Percentiles rank a stretch among this genome's conserved stretches.
Conservation (phyloP, 148 eudicot species). For the Agrostemma githago region DNA sequence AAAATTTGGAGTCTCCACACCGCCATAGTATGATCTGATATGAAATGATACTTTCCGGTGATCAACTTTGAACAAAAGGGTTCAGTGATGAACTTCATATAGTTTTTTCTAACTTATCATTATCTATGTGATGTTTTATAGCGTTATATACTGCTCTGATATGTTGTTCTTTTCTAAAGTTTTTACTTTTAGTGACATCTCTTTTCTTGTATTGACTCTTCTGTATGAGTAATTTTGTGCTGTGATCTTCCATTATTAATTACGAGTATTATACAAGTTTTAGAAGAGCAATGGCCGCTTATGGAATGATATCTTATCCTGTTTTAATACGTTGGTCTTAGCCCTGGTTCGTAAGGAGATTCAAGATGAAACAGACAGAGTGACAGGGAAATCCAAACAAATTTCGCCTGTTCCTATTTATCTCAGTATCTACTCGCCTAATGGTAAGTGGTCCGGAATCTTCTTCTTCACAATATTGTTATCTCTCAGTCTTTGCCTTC, state of each 20-base stretch:
- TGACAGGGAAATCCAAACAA: conserved; percentile 79
- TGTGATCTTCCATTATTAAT: not conserved
- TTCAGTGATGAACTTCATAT: not conserved
- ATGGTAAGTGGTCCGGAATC: conserved; percentile 38
- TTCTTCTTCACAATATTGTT: not conserved
- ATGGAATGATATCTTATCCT: conserved; percentile 8
- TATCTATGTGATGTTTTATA: not conserved
- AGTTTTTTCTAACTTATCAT: not conserved
- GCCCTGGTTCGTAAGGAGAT: conserved; percentile 89
- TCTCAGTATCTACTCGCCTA: conserved; percentile 88
- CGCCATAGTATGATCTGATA: not conserved
- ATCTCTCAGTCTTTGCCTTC: conserved; percentile 6
- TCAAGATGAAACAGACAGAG: conserved; percentile 90
- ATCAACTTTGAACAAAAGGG: not conserved
- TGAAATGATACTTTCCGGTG: not conserved
- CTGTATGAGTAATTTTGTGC: not conserved
- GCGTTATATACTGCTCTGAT: not conserved
- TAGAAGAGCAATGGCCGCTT: conserved; percentile 4
- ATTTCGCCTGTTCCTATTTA: conserved; percentile 97
- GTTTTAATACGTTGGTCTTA: conserved; percentile 22
- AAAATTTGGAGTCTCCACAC: not conserved
- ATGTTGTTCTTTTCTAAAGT: not conserved
- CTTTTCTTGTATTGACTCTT: not conserved
- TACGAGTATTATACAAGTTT: not conserved
- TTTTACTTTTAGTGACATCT: not conserved